phyloP scores from a whole-genome alignment of 257 asterid genomes.

The Salvia hispanica region DNA sequence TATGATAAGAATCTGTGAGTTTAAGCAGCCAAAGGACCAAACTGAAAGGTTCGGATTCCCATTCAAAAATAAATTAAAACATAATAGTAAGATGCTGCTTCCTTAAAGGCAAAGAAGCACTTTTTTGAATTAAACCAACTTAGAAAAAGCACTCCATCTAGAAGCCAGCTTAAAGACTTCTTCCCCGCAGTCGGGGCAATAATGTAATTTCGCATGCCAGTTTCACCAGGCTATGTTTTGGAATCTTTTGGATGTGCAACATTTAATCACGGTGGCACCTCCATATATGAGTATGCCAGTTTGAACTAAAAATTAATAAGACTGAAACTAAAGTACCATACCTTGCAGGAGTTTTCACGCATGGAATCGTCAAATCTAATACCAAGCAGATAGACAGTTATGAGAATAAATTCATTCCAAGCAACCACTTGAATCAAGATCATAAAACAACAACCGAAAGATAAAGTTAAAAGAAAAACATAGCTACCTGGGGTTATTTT shows the following conservation, averaged over 20 bases:
- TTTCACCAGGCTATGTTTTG: conserved; percentile 1
- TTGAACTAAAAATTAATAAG: conserved; percentile 6
- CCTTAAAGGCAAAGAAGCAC: conserved; percentile 1
- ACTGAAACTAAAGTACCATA: conserved; percentile 30
- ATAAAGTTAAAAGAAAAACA: no score
- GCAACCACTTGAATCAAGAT: conserved; percentile 18
- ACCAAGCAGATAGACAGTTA: conserved; percentile 24
- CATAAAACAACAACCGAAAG: conserved; percentile 10
- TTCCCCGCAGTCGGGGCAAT: not conserved
- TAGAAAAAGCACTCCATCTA: not conserved
- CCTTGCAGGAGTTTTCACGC: conserved; percentile 96
- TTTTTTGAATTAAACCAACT: not conserved
- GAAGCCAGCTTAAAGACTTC: not conserved
- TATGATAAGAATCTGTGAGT: conserved; percentile 9
- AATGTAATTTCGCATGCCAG: conserved; percentile 16
- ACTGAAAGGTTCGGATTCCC: not conserved
- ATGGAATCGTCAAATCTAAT: conserved; percentile 74
- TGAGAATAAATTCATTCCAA: conserved; percentile 17
- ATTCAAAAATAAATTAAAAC: not conserved
- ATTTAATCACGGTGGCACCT: conserved; percentile 7
- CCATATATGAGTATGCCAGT: not conserved
- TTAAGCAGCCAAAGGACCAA: conserved; percentile 5
- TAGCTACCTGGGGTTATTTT: conserved; percentile 63
- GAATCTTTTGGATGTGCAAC: conserved; percentile 10
- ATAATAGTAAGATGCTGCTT: not conserved